Base-by-base conservation (phyloP, 2,329 filamentous ascomycete genomes). In the Fusarium brevicatenulatum region DNA sequence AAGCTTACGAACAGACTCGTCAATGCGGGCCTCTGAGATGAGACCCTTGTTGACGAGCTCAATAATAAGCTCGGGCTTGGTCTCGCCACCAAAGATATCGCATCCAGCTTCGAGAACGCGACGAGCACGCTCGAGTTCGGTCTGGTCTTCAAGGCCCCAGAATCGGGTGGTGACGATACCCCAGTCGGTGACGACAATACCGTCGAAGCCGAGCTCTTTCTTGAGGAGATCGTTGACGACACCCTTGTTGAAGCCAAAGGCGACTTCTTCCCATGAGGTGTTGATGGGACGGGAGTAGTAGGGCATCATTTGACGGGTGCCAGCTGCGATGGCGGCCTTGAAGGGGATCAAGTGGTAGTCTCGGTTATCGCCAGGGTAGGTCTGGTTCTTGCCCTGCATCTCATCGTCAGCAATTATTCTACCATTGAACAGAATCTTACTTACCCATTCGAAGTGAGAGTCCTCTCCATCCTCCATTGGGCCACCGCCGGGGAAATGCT, bases 401-500 rank as follows among this genome's bases (percentile, higher is more conserved):
- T n/a, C 12, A 25, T n/a, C 16, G 7, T 72, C 30, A 73, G 55
- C 39, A 2, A 82, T 0, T 77, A 7, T 80, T 72, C n/a, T 7
- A 28, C 4, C 4, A 1, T 1, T 25, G 25, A 25, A 25, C 25
- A 25, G 25, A 25, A 25, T 7, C 6, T 23, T 13, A 37, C 55
- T 55, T 66, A 63, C 70, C 70, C 70, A 87, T 1, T 77, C 76
- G 67, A 88, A 88, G 61, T 88, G 87, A 21, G 85, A 83, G 71
- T 88, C 87, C 52, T 88, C 85, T 25, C 87, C 87, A 52, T 85
- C 78, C 63, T 86, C 78, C 72, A 85, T 81, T 0, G 86, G 82
- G 0, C 87, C 87, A 12, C 82, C 85, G 9, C 87, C 87, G 0
- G 86, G 86, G 71, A 89, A 88, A 68, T 89, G 86, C 77, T 88